Base-by-base conservation (phyloP, 208 protist species). In the Wallacemonas sp. region DNA sequence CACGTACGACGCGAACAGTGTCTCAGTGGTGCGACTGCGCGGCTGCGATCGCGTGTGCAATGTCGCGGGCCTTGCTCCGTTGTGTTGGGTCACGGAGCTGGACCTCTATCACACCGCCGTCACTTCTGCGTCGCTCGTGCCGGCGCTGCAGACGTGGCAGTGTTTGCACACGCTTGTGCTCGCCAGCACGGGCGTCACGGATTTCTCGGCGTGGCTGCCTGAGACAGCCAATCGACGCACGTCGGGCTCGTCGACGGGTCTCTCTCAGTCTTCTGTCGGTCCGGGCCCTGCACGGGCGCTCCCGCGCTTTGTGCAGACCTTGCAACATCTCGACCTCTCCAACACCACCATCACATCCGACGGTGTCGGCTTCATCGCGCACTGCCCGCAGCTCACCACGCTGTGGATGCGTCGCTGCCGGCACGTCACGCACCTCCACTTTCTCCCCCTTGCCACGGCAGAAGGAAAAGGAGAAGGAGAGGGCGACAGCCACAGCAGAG, bases 41-140 rank as follows among this genome's bases (percentile, higher is more conserved):
- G 82, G 76, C 2, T 89, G 82, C 42, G 75, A 82, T 20, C 70
- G 65, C 18, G 50, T 89, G 18, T 41, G 36, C 18, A 57, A 81
- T 25, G 67, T 89, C 23, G 25, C 25, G 0, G 52, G 72, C 18
- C 68, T 89, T 26, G 54, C 55, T 12, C 36, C 59, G 4, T 45
- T 82, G 26, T 65, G 65, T 12, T 61, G 59, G 10, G 65, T 89
- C 2, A 66, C 63, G 28, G 76, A 85, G 50, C 76, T 89, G 22
- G 82, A 89, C 39, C 67, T 89, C 1, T 79, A 89, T 61, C 82
- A 89, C 76, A 89, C 82, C n/a, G 62, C 31, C 41, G 65, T 89
- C 28, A 69, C 67, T 32, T 67, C 67, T 0, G 73, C 32, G 14
- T 33, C 52, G 28, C 52, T 84, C 52, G 69, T 74, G 14, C 4